Base-by-base conservation (phyloP, 225 moss, liverwort and hornwort species). In the Pleurozium schreberi region DNA sequence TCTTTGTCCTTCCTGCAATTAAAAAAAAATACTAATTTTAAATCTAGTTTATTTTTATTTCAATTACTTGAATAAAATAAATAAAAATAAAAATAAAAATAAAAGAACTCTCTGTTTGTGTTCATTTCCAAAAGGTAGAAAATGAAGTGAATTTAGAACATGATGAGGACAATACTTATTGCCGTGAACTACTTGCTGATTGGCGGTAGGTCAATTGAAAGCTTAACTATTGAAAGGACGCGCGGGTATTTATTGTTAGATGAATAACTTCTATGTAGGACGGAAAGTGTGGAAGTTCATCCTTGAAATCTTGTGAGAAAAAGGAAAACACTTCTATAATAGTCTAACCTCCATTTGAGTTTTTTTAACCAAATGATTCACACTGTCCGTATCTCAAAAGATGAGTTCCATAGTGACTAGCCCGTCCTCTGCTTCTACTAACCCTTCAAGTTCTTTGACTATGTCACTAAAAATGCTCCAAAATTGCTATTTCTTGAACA, bases 251-350 rank as follows among this genome's bases (percentile, higher is more conserved):
- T 74, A 5, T 6, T 45, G 10, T 16, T 43, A 16, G 27, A 16
- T 71, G 43, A 5, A 73, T 3, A 27, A 28, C 1, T 45, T 73
- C 4, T 45, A 28, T 9, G 0, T 5, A 43, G 5, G 5, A 23
- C 1, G 26, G 5, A 43, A n/a, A 70, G 8, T 70, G 9, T 8
- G 33, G 7, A 64, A 31, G 31, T 64, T 17, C 8, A 34, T 64
- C 9, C 11, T 64, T 64, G 8, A 9, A 64, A 70, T 14, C 14
- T 42, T 0, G 2, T 70, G 9, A 3, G 5, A 71, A 43, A 42
- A 43, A 43, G 0, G 0, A 9, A 43, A 28, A 1, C 1, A 43
- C 43, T 27, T 71, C 1, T 0, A 71, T 2, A 71, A 1, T 21
- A 43, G 16, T 43, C 28, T 43, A 14, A 70, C 3, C 25, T 70